These are phyloP conservation scores for Chloranthus sessilifolius DNA, from an alignment of 164 flowering plant species.

Conservation along the genomic window DNA sequence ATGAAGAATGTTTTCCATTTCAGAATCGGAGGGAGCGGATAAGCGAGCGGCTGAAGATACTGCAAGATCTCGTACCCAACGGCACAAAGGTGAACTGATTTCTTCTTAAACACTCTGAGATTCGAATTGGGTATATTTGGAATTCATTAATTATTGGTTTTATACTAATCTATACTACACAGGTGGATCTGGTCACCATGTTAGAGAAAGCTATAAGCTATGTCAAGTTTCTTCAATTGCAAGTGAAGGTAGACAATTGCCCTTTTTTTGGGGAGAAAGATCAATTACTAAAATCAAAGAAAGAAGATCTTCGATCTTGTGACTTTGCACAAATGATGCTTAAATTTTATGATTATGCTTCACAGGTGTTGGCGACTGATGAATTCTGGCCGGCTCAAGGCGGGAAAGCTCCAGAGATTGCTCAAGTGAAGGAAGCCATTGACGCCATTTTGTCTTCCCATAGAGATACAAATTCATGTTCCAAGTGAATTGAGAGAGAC, in stretches of 20 bases:
- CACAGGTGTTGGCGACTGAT: slow-evolving; percentile 93
- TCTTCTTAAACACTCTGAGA: not conserved
- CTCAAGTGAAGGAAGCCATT: slow-evolving; percentile 92
- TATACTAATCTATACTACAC: not conserved
- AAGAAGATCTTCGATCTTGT: too few relatives aligned
- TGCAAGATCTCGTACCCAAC: slow-evolving; percentile 90
- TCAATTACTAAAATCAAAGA: too few relatives aligned
- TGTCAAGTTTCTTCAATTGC: slow-evolving; percentile 94
- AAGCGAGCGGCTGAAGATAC: slow-evolving; percentile 77
- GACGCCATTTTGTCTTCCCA: slow-evolving; percentile 85
- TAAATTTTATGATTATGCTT: not conserved
- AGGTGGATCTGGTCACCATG: slow-evolving; percentile 98
- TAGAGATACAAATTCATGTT: slow-evolving; percentile 44
- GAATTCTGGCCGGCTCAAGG: slow-evolving; percentile 96
- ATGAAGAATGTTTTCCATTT: slow-evolving; percentile 15
- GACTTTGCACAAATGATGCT: too few relatives aligned
- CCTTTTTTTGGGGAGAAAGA: too few relatives aligned
- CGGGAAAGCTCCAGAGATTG: slow-evolving; percentile 88
- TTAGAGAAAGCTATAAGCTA: slow-evolving; percentile 89
- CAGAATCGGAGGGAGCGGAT: slow-evolving; percentile 92
- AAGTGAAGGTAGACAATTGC: slow-evolving; percentile 75
- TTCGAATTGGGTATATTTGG: not conserved
- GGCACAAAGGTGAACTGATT: slow-evolving; percentile 61
- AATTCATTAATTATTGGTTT: not conserved
- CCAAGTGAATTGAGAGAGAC: slow-evolving; percentile 22